Percentiles rank a stretch among this genome's conserved stretches.
phyloP scores from a whole-genome alignment of 225 moss, liverwort and hornwort genomes.

The Marchantia paleacea region DNA sequence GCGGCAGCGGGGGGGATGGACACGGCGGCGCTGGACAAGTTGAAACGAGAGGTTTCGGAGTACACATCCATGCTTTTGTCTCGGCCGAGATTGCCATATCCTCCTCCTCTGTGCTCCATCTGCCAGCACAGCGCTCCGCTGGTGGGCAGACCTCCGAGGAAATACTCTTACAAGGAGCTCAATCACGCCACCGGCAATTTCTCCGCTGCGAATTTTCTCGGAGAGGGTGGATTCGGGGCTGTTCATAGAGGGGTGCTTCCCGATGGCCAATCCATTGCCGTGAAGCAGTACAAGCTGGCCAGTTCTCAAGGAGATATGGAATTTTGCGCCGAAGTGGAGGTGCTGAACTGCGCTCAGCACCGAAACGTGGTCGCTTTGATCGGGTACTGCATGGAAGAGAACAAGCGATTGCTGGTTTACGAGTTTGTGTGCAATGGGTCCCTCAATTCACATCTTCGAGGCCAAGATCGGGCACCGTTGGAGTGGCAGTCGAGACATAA shows the following conservation, averaged over 20 bases:
- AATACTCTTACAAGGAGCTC: constrained; percentile 11
- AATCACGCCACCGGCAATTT: constrained; percentile 21
- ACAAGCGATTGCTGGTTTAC: constrained; percentile 20
- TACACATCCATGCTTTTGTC: constrained; percentile 27
- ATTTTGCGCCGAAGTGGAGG: constrained; percentile 32
- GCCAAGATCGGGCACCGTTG: constrained; percentile 24
- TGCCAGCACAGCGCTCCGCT: constrained; percentile 33
- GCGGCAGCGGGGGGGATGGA: background rate
- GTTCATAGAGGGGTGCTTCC: constrained; percentile 23
- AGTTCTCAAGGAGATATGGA: constrained; percentile 21
- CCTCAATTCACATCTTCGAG: constrained; percentile 34
- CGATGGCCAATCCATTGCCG: constrained; percentile 24
- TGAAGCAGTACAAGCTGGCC: constrained; percentile 33
- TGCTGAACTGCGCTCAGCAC: constrained; percentile 29
- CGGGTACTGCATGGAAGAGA: constrained; percentile 21
- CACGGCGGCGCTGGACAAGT: constrained; percentile 4
- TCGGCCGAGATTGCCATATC: constrained; percentile 22
- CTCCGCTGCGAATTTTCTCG: constrained; percentile 26
- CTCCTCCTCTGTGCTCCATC: constrained; percentile 38
- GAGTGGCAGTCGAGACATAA: constrained; percentile 40
- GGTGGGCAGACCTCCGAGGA: constrained; percentile 30
- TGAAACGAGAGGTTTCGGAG: constrained; percentile 24
- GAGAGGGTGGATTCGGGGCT: constrained; percentile 27
- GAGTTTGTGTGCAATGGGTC: constrained; percentile 39
- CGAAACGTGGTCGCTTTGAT: constrained; percentile 25